phyloP scores from a whole-genome alignment of 352 stramenopile species.

The Peronospora belbahrii region DNA sequence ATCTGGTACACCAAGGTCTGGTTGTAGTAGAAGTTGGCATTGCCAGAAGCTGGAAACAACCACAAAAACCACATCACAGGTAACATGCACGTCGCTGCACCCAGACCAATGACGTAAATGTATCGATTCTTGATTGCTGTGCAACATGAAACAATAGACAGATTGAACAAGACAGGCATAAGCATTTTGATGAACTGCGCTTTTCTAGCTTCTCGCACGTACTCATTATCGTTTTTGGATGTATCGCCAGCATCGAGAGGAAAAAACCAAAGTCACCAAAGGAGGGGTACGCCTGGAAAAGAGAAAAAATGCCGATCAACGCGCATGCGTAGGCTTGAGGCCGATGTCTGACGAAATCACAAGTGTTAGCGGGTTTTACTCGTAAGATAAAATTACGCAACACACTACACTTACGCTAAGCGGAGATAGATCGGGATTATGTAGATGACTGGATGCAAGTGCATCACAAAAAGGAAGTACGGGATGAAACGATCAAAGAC shows the following conservation, averaged over 20 bases:
- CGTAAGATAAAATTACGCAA: neutral
- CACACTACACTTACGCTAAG: conserved; percentile 39
- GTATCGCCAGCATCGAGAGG: conserved; percentile 48
- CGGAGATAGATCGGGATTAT: conserved; percentile 69
- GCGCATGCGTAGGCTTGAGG: conserved; percentile 61
- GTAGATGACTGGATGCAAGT: conserved; percentile 77
- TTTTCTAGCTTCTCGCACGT: conserved; percentile 1
- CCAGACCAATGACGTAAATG: conserved; percentile 60
- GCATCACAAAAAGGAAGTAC: conserved; percentile 79
- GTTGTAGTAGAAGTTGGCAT: conserved; percentile 88
- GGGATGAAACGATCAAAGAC: conserved; percentile 81
- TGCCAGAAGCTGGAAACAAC: conserved; percentile 76
- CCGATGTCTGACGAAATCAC: conserved; percentile 32
- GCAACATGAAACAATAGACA: neutral
- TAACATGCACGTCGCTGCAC: conserved; percentile 63
- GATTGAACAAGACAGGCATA: neutral
- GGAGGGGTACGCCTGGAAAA: conserved; percentile 75
- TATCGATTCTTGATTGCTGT: conserved; percentile 74
- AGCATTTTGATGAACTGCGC: neutral
- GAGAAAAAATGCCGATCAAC: conserved; percentile 61
- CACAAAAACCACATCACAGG: conserved; percentile 86
- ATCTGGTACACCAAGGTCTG: conserved; percentile 84
- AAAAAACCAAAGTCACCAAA: conserved; percentile 82
- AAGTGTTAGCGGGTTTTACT: conserved; percentile 1
- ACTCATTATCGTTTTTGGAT: conserved; percentile 79